phyloP scores from a whole-genome alignment of 2,329 filamentous ascomycete species.

The Scedosporium aurantiacum region DNA sequence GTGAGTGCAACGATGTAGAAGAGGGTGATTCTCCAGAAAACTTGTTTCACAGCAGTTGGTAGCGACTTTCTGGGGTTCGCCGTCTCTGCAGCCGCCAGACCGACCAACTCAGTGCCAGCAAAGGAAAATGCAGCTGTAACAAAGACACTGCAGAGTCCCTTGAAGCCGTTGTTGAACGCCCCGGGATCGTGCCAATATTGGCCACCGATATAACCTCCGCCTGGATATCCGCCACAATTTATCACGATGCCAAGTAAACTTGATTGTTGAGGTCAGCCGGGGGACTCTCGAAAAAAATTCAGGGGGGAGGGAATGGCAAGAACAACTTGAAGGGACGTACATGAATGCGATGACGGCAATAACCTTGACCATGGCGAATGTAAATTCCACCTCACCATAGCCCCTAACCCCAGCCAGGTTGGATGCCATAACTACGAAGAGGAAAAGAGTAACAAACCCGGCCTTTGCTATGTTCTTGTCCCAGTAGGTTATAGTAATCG shows the following conservation, averaged over 20 bases:
- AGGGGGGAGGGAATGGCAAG: not conserved
- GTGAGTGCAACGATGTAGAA: conserved; percentile 82
- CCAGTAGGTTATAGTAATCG: conserved; percentile 79
- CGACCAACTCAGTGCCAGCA: conserved; percentile 64
- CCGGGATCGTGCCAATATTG: conserved; percentile 68
- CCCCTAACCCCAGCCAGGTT: conserved; percentile 83
- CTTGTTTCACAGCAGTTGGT: conserved; percentile 80
- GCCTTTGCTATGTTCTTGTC: conserved; percentile 51
- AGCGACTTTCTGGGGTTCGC: conserved; percentile 71
- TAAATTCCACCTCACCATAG: conserved; percentile 82
- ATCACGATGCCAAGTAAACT: conserved; percentile 78
- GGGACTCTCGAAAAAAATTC: not conserved
- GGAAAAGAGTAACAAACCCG: conserved; percentile 75
- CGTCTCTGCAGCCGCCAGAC: conserved; percentile 66
- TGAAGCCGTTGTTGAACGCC: conserved; percentile 76
- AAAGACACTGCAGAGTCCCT: conserved; percentile 69
- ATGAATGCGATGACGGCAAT: conserved; percentile 81
- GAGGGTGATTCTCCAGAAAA: conserved; percentile 86
- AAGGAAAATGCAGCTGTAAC: conserved; percentile 70
- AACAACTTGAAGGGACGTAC: conserved; percentile 36
- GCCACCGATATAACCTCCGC: conserved; percentile 69
- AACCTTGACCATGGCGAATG: conserved; percentile 80
- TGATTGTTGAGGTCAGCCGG: conserved; percentile 10
- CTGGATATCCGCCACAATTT: conserved; percentile 67
- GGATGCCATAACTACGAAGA: conserved; percentile 63